Evolutionary conservation across 495 filamentous ascomycete species (phyloP), one percentile per base, ranked within the genome.

Genomic region (Symbiotaphrina buchneri): DNA sequence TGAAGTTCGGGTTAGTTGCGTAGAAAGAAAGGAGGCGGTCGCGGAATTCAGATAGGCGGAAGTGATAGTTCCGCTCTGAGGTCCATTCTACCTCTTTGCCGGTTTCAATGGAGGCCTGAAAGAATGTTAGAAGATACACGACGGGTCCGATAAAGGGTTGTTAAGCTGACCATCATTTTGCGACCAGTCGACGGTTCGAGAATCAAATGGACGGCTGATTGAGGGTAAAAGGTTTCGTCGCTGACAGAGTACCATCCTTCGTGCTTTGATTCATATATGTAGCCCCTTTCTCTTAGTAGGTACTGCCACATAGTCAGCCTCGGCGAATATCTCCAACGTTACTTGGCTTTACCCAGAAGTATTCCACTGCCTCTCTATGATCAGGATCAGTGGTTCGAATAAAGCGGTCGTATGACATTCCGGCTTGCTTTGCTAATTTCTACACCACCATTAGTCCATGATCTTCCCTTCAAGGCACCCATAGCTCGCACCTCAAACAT

Each of bases 171-270:
- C 72, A 76, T 79, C 32, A 71, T 66, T 39, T 78, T 81, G 38
- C 68, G 58, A 4, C 90, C 85, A 0, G 82, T 94, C 14, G 66
- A 54, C 11, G 80, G 73, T 43, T 87, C 81, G 16, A 81, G 45
- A 32, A 69, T 64, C 37, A 72, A 65, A 40, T 78, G 70, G 18
- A 95, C 65, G 37, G 63, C 58, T 0, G 67, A 62, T 30, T 71
- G 62, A 4, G 87, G 81, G 46, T 93, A 94, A 48, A 85, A 97
- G 7, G 85, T 83, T 57, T 97, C 87, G 47, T 97, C 87, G 49
- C 77, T 75, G 30, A 97, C 77, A 30, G 74, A 87, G 46, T 97
- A 97, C 87, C 87, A 97, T 5, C 87, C 87, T 41, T 77, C 69
- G 44, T 95, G 90, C 42, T 79, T 84, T 5, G 64, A 60, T 23